Percentiles rank a stretch among this genome's conserved stretches.
Conservation (phyloP, 768 basidiomycete genomes). For the Pisolithus microcarpus region DNA sequence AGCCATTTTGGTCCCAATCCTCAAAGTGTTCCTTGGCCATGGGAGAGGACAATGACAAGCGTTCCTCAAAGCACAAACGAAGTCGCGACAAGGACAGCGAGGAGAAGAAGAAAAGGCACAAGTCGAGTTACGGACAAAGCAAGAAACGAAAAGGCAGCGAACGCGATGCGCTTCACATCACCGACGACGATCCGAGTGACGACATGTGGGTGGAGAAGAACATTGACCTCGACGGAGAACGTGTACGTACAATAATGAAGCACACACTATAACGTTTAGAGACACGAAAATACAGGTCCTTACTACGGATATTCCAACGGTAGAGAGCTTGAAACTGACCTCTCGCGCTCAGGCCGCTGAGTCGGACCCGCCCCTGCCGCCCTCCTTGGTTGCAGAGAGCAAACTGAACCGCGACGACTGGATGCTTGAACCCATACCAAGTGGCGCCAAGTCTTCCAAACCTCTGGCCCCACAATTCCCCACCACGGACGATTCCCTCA, state of each 20-base stretch:
- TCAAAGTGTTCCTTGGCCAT: conserved; percentile 9
- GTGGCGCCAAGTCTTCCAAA: conserved; percentile 22
- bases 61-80: conserved; percentile 22
- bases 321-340: conserved; percentile 60
- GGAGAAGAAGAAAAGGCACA: conserved; percentile 48
- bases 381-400: conserved; percentile 38
- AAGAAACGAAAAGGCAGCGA: conserved; percentile 31
- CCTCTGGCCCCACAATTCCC: conserved; percentile 23
- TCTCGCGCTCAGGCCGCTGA: conserved; percentile 48
- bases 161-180: conserved; percentile 32
- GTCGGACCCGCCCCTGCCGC: conserved; percentile 43
- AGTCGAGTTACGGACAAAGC: conserved; percentile 37
- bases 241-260: conserved; percentile 37
- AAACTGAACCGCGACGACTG: conserved; percentile 71
- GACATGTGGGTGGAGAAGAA: conserved; percentile 89
- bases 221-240: conserved; percentile 69
- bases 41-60: conserved; percentile 13
- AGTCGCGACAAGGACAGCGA: conserved; percentile 35
- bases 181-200: conserved; percentile 69
- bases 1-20: not conserved
- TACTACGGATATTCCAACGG: conserved; percentile 69
- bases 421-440: conserved; percentile 61
- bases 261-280: conserved; percentile 1
- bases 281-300: conserved; percentile 38
- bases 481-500: conserved; percentile 43